Percentiles rank a stretch among this genome's conserved stretches.
phyloP scores from a whole-genome alignment of 2,329 filamentous ascomycete genomes.

The Sordariomycetes sp. region DNA sequence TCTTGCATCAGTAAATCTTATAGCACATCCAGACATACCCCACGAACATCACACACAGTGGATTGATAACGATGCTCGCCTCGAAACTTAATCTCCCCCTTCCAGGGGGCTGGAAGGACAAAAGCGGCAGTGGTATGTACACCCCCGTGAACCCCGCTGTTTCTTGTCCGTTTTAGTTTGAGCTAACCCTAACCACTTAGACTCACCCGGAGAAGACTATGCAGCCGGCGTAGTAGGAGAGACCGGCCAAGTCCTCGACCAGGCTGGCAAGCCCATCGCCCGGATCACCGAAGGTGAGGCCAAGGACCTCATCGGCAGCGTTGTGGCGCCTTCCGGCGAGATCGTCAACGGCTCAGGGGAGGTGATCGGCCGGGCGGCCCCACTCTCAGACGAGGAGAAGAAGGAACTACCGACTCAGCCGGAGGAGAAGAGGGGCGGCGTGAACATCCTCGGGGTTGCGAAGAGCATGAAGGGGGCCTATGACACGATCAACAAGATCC shows the following conservation, averaged over 20 bases:
- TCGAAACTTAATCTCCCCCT: conserved; percentile 1
- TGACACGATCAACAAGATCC: neutral
- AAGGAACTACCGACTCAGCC: neutral
- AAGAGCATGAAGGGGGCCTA: neutral
- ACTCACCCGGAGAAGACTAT: conserved; percentile 13
- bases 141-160: neutral
- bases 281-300: conserved; percentile 25
- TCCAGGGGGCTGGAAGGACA: conserved; percentile 1
- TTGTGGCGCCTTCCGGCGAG: conserved; percentile 20
- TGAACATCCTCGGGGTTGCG: neutral
- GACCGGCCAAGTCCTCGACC: conserved; percentile 28
- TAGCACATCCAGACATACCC: neutral
- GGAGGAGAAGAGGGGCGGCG: neutral
- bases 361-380: conserved; percentile 37
- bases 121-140: neutral
- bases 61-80: neutral
- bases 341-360: conserved; percentile 23
- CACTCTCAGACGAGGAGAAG: conserved; percentile 26
- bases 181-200: neutral
- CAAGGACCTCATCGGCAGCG: conserved; percentile 25
- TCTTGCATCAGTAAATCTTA: neutral
- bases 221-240: conserved; percentile 28
- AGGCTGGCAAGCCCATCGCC: conserved; percentile 27
- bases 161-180: neutral
- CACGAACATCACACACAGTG: neutral